Conservation (phyloP, 1,284 basidiomycete genomes). For the Uromyces viciae-fabae region DNA sequence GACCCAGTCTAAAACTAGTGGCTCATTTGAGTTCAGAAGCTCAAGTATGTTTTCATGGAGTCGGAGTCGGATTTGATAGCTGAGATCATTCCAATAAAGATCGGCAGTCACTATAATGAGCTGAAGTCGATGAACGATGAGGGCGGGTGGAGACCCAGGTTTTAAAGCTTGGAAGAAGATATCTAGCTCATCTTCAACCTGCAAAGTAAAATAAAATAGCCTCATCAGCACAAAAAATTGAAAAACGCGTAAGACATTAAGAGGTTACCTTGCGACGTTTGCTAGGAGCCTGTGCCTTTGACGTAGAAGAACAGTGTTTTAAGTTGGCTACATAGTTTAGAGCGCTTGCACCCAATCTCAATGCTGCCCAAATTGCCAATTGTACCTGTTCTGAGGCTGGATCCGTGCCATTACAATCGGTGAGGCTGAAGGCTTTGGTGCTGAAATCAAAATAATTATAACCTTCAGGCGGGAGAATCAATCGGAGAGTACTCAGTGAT, state of each 20-base stretch:
- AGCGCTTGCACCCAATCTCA: conserved; percentile 26
- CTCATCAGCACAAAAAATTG: not conserved
- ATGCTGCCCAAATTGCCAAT: conserved; percentile 27
- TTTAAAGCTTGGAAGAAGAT: conserved; percentile 28
- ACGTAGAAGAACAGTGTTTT: conserved; percentile 5
- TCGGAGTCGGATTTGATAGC: conserved; percentile 61
- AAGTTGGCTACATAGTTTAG: conserved; percentile 1
- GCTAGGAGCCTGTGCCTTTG: not conserved
- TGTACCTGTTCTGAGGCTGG: conserved; percentile 2
- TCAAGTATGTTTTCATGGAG: conserved; percentile 63
- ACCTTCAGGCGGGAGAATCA: not conserved
- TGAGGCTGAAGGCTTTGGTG: conserved; percentile 23
- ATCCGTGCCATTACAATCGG: conserved; percentile 25
- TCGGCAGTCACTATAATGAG: conserved; percentile 77
- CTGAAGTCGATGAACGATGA: conserved; percentile 65
- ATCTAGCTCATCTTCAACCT: conserved; percentile 37
- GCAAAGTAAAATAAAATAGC: not conserved
- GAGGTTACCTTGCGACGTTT: conserved; percentile 42
- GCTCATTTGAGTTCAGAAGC: conserved; percentile 66
- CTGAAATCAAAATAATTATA: not conserved
- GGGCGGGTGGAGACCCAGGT: conserved; percentile 49
- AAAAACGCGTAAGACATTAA: not conserved
- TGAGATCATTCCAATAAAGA: conserved; percentile 66
- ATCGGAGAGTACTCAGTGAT: conserved; percentile 17
- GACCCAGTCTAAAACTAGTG: conserved; percentile 70